phyloP scores from a whole-genome alignment of 2,329 filamentous ascomycete genomes.

The Raffaelea albimanens region DNA sequence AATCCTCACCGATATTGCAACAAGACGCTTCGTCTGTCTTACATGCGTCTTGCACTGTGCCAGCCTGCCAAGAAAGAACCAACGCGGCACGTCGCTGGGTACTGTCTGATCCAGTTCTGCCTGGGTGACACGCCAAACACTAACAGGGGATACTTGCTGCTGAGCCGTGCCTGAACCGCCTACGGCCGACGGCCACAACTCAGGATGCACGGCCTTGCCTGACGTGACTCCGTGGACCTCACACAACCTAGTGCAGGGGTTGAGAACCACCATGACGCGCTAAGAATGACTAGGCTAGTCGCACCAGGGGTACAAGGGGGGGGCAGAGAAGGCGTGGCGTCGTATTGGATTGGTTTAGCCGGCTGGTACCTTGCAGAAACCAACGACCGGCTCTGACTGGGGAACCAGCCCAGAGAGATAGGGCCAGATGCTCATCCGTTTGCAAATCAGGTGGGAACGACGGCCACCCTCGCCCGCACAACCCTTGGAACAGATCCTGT shows the following conservation, averaged over 20 bases:
- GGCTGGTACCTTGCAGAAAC: slow-evolving; percentile 11
- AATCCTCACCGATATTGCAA: too few relatives aligned
- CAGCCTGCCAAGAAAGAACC: too few relatives aligned
- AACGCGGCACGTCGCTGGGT: too few relatives aligned
- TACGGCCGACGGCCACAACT: background rate
- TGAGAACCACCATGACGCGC: slow-evolving; percentile 3
- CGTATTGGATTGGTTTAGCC: slow-evolving; percentile 6
- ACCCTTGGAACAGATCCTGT: too few relatives aligned
- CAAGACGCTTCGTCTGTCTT: too few relatives aligned
- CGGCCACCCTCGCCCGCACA: too few relatives aligned
- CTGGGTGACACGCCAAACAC: too few relatives aligned
- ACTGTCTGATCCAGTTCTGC: too few relatives aligned
- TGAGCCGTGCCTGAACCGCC: too few relatives aligned
- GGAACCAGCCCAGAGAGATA: background rate
- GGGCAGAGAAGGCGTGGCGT: slow-evolving; percentile 3
- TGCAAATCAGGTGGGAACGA: too few relatives aligned
- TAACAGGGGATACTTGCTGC: too few relatives aligned
- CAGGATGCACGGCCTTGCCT: slow-evolving; percentile 4
- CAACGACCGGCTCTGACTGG: background rate
- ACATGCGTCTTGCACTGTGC: too few relatives aligned
- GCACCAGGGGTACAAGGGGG: slow-evolving; percentile 3
- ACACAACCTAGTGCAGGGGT: slow-evolving; percentile 9
- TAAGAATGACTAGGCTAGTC: background rate
- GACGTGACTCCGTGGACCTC: slow-evolving; percentile 7
- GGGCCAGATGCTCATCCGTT: background rate